A percentile compares a stretch with the other conserved stretches of the same genome.
Conservation (phyloP, 78 protist genomes). For the Dictyostelium firmibasis region DNA sequence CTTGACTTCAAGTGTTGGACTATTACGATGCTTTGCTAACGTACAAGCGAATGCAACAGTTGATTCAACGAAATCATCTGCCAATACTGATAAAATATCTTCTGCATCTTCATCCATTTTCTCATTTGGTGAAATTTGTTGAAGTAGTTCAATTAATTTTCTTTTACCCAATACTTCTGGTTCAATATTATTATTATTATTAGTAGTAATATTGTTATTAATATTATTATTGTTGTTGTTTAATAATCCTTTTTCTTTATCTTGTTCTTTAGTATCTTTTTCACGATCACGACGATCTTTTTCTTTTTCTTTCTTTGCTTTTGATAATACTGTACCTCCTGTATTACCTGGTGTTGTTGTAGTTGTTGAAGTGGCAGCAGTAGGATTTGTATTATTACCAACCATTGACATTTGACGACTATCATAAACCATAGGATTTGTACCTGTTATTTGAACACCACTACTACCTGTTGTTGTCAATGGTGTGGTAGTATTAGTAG, state of each 20-base stretch:
- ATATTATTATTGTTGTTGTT: no score
- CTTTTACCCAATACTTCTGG: constrained; percentile 59
- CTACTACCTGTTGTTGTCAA: not conserved
- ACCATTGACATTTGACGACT: not conserved
- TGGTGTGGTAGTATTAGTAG: not conserved
- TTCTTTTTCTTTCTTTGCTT: constrained; percentile 42
- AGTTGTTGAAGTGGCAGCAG: not conserved
- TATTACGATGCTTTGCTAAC: constrained; percentile 85
- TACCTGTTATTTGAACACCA: not conserved
- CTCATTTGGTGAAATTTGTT: constrained; percentile 59
- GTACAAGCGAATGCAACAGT: constrained; percentile 80
- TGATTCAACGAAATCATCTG: constrained; percentile 88
- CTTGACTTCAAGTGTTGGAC: constrained; percentile 81
- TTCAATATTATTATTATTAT: not conserved
- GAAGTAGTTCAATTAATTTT: constrained; percentile 39
- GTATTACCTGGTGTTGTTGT: not conserved
- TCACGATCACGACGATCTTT: constrained; percentile 49
- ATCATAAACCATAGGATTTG: not conserved
- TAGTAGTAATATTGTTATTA: no score
- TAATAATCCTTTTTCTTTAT: constrained; percentile 22
- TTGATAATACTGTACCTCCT: not conserved
- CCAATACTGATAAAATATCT: constrained; percentile 79
- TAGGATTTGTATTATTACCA: not conserved
- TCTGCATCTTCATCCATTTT: constrained; percentile 74
- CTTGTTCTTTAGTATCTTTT: constrained; percentile 12